A percentile compares a stretch with the other conserved stretches of the same genome.
These are phyloP conservation scores for Penicillium concentricum DNA, from an alignment of 2,329 filamentous ascomycete species.

Conservation along the genomic window DNA sequence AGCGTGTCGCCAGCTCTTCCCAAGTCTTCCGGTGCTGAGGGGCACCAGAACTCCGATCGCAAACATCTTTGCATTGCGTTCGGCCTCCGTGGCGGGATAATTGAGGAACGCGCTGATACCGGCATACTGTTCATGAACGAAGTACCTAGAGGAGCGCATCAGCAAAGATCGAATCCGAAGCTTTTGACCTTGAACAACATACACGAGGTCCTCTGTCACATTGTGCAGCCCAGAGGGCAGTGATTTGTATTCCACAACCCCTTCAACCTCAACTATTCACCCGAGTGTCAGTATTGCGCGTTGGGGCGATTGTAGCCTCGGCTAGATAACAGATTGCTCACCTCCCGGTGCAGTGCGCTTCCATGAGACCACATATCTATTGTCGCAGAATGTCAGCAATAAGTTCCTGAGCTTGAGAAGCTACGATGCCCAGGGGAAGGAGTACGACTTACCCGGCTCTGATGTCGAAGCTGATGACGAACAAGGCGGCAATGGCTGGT, in stretches of 20 bases:
- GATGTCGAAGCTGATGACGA: constrained; percentile 88
- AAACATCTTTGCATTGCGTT: constrained; percentile 88
- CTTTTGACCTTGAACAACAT: constrained; percentile 16
- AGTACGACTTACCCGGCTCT: constrained; percentile 69
- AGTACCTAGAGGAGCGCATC: constrained; percentile 63
- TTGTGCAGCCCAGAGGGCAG: constrained; percentile 90
- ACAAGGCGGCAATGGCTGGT: constrained; percentile 69
- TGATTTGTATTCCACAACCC: constrained; percentile 92
- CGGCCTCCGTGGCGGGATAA: constrained; percentile 70
- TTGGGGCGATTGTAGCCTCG: not conserved
- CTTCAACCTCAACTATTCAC: constrained; percentile 63
- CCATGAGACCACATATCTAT: constrained; percentile 80
- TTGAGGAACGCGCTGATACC: constrained; percentile 93
- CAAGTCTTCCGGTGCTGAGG: constrained; percentile 78
- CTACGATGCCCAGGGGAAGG: not conserved
- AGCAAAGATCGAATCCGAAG: constrained; percentile 3
- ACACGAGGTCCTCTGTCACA: constrained; percentile 77
- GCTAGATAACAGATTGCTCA: constrained; percentile 36
- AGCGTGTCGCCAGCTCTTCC: constrained; percentile 86
- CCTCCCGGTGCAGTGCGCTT: constrained; percentile 69
- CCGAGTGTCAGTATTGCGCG: constrained; percentile 18
- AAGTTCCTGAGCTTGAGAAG: constrained; percentile 6
- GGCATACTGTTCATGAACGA: constrained; percentile 79
- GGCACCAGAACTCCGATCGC: constrained; percentile 87
- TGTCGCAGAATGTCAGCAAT: constrained; percentile 15